Conservation (phyloP, 345 rosid species). For the Populus davidiana region DNA sequence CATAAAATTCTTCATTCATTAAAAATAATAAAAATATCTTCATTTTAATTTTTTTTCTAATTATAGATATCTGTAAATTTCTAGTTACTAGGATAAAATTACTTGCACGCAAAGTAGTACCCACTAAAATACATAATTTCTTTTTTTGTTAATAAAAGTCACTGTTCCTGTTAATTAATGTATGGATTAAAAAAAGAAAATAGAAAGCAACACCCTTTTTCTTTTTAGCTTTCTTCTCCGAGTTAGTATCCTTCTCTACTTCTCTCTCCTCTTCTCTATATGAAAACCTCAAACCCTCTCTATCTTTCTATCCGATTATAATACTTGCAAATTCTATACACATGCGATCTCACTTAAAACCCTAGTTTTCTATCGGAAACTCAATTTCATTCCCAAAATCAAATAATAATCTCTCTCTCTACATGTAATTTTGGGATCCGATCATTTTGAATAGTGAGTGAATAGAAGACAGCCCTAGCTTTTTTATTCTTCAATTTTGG, state of each 20-base stretch:
- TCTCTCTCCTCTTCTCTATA: slow-evolving; percentile 20
- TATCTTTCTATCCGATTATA: not conserved
- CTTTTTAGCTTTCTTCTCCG: slow-evolving; percentile 7
- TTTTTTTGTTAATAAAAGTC: too few relatives aligned
- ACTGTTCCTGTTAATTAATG: too few relatives aligned
- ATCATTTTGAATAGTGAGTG: slow-evolving; percentile 26
- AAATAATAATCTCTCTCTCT: not conserved
- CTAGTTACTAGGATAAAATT: too few relatives aligned
- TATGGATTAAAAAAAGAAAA: too few relatives aligned
- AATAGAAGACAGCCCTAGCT: slow-evolving; percentile 24
- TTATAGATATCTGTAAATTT: too few relatives aligned
- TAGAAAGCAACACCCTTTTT: slow-evolving; percentile 12
- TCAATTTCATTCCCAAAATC: not conserved
- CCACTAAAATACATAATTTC: too few relatives aligned
- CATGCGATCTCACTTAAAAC: slow-evolving; percentile 43
- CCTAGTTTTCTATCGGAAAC: slow-evolving; percentile 45
- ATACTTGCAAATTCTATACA: not conserved
- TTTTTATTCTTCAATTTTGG: not conserved
- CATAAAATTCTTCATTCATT: too few relatives aligned
- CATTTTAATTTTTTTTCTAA: too few relatives aligned
- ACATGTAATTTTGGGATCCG: slow-evolving; percentile 20
- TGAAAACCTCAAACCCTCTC: not conserved
- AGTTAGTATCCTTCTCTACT: slow-evolving; percentile 13
- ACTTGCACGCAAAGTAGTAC: too few relatives aligned
- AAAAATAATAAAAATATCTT: too few relatives aligned